phyloP scores from a whole-genome alignment of 257 asterid species.

The Fraxinus quadrangulata region DNA sequence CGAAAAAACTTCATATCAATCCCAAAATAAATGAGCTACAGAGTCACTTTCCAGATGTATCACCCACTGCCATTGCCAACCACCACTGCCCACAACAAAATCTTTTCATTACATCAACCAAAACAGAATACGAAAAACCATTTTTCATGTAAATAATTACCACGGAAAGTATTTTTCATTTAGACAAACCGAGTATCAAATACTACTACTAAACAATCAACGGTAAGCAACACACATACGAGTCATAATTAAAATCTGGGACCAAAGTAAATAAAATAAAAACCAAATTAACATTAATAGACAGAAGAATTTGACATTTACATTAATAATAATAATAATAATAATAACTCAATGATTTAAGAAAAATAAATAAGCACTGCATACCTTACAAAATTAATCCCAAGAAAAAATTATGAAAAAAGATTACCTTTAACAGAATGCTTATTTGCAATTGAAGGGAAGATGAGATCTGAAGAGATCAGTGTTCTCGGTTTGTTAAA shows the following conservation, averaged over 20 bases:
- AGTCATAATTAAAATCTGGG: background rate
- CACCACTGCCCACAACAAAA: background rate
- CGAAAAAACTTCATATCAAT: background rate
- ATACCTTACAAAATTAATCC: background rate
- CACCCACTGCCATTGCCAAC: background rate
- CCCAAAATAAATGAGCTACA: background rate
- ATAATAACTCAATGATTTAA: background rate
- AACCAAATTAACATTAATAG: background rate
- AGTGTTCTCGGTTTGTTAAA: background rate
- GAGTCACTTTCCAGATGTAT: background rate
- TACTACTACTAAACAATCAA: background rate
- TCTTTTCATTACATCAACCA: background rate
- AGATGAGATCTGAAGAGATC: slow-evolving; percentile 25
- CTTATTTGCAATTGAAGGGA: slow-evolving; percentile 13
- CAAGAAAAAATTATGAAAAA: slow-evolving; percentile 13
- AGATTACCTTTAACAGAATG: slow-evolving; percentile 23
- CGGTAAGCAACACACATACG: background rate
- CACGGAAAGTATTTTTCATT: background rate
- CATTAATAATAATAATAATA: background rate
- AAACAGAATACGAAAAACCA: background rate
- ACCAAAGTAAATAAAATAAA: background rate
- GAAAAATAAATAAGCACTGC: background rate
- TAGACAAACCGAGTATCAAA: background rate
- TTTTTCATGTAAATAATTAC: background rate
- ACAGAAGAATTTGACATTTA: background rate